Evolutionary conservation across 1,139 yeast species (phyloP), one percentile per base, ranked within the genome.

Genomic region (Saccharomycopsis crataegensis): DNA sequence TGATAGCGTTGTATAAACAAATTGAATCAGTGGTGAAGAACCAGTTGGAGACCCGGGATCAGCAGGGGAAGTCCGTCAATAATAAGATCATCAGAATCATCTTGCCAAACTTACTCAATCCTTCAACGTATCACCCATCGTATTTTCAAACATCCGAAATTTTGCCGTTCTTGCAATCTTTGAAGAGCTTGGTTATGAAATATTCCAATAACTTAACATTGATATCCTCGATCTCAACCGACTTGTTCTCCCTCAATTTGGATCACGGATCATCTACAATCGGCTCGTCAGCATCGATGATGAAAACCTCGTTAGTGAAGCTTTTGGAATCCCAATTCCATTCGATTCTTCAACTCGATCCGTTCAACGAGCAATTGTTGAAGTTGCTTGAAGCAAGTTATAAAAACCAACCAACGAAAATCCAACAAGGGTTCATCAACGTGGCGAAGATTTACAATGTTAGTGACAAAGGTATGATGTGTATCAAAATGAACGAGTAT

Each of bases 341-440:
- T 63, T 77, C 86, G 0, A 83, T 86, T 4, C 66, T 93, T 17
- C 85, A 84, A 57, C 70, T 93, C 53, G 89, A 85, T 59, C 96
- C 98, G 2, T 88, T 91, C 68, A 84, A 83, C 59, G 91, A 87
- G 58, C 88, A 80, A 56, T 79, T 84, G 79, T 70, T 76, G 45
- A 80, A 78, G 56, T 73, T 83, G 54, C 74, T 85, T 60, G 93
- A 86, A 62, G 76, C 75, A 57, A 83, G 86, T 0, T 83, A 83
- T 65, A 80, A 80, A 61, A 80, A 77, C 60, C 85, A 82, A 61
- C 91, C 93, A 7, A 71, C 80, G n/a, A 84, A 83, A 64, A 77
- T 86, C 37, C 89, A 83, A 62, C 98, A 93, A 63, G 99, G 98
- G 0, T 76, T 90, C 55, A 79, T 91, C 34, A 88, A 93, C 64